These are phyloP conservation scores for Bolboschoenus planiculmis DNA, from an alignment of 176 grass and related monocot genomes.

Conservation along the genomic window DNA sequence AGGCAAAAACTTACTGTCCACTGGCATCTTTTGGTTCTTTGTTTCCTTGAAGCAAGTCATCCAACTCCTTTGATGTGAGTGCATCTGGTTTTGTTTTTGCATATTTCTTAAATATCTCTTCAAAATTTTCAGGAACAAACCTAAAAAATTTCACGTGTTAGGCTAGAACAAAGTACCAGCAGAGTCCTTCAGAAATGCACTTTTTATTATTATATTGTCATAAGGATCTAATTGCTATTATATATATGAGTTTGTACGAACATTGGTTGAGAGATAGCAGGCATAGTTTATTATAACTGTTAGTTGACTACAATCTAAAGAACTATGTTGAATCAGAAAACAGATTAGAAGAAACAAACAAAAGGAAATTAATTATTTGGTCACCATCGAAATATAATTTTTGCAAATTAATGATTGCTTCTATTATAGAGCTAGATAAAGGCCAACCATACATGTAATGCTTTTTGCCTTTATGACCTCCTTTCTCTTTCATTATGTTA, in stretches of 20 bases:
- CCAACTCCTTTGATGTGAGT: constrained; percentile 39
- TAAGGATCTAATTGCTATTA: neutral
- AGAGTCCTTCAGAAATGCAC: neutral
- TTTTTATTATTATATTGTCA: neutral
- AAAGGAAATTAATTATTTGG: neutral
- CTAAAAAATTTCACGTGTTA: constrained; percentile 10
- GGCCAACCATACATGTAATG: neutral
- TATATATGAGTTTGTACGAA: neutral
- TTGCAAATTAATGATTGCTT: too few relatives aligned
- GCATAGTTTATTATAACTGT: neutral
- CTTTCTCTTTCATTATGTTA: neutral
- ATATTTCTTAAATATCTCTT: constrained; percentile 70
- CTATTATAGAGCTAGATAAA: neutral
- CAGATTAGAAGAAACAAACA: neutral
- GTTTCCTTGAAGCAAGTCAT: constrained; percentile 55
- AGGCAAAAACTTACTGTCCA: constrained; percentile 36
- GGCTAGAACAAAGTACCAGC: neutral
- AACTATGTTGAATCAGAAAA: neutral
- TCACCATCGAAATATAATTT: neutral
- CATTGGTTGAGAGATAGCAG: neutral
- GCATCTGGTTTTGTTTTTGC: constrained; percentile 46
- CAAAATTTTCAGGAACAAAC: constrained; percentile 71
- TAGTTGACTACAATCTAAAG: neutral
- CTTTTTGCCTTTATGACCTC: neutral
- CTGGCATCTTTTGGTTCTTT: constrained; percentile 37